phyloP scores from a whole-genome alignment of 2,329 filamentous ascomycete genomes.

The Hypoxylon sp. region DNA sequence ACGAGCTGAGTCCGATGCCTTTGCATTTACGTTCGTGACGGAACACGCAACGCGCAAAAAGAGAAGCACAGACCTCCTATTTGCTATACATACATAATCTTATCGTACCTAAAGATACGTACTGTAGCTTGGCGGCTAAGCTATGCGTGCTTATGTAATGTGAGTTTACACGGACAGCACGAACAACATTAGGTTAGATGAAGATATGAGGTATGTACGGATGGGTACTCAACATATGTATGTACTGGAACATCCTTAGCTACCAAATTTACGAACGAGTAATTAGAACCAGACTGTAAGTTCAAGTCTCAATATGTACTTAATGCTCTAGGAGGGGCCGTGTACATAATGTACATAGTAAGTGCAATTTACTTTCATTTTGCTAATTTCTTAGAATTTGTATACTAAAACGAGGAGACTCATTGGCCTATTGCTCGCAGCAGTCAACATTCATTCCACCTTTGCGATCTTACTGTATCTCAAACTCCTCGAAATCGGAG shows the following conservation, averaged over 20 bases:
- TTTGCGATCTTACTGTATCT: conserved; percentile 8
- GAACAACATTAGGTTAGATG: too few species aligned
- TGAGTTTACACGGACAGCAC: too few species aligned
- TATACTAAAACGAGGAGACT: neutral
- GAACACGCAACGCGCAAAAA: conserved; percentile 43
- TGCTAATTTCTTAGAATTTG: neutral
- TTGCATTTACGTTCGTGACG: conserved; percentile 11
- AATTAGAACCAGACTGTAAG: too few species aligned
- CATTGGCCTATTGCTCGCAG: neutral
- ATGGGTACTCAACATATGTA: too few species aligned
- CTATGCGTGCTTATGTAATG: conserved; percentile 6
- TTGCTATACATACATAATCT: too few species aligned
- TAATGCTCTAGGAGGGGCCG: neutral
- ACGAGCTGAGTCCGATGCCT: conserved; percentile 18
- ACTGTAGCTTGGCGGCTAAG: neutral
- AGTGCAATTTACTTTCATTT: neutral
- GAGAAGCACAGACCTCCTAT: conserved; percentile 37
- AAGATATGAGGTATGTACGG: too few species aligned
- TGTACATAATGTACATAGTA: too few species aligned
- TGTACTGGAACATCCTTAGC: too few species aligned
- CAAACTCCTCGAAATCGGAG: neutral
- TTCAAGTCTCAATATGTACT: too few species aligned
- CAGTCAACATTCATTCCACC: neutral
- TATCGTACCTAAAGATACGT: conserved; percentile 22
- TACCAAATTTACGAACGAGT: too few species aligned